Base-by-base conservation (phyloP, 495 filamentous ascomycete species). In the Opeltia flavorubescens region DNA sequence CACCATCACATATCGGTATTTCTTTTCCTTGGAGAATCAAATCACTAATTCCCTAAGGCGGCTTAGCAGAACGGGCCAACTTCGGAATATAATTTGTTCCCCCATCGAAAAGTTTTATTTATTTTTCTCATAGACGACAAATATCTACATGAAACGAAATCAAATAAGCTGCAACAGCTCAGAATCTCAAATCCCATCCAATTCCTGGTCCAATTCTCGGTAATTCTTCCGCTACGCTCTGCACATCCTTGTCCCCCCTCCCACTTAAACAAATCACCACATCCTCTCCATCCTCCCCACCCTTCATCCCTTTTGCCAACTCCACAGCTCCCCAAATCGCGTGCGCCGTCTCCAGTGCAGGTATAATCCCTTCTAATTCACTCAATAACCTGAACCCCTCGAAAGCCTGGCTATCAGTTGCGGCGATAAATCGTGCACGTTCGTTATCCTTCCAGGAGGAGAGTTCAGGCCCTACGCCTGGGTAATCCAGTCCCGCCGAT, bases 401-500 rank as follows among this genome's bases (percentile, higher is more conserved):
- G 50, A 99, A 85, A 2, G 93, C 93, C 60, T 96, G 70, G 5
- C 86, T 84, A 60, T 99, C 91, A 0, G 87, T 95, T 15, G 88
- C 89, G 6, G 86, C 83, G 38, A 96, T 75, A 67, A 93, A 99
- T 57, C 80, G 79, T 43, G 91, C 91, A 0, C 91, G 74, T 33
- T 79, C 69, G 47, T 58, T 80, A 53, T 96, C 93, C 62, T 99
- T 99, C 91, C 93, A 96, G 50, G 70, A 72, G 13, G 79, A 77
- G 26, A 99, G 72, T 59, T 99, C 91, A 9, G 91, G 91, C 0
- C 91, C 91, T 25, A 98, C 91, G 59, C 88, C 91, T 3, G 91
- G 91, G 65, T 98, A 98, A 61, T 98, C 91, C 1, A 98, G 76
- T 49, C 91, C 93, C 2, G 91, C 91, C n/a, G 88, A 95, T 53